phyloP scores from a whole-genome alignment of 116 monocot genomes.

The Iris pallida region DNA sequence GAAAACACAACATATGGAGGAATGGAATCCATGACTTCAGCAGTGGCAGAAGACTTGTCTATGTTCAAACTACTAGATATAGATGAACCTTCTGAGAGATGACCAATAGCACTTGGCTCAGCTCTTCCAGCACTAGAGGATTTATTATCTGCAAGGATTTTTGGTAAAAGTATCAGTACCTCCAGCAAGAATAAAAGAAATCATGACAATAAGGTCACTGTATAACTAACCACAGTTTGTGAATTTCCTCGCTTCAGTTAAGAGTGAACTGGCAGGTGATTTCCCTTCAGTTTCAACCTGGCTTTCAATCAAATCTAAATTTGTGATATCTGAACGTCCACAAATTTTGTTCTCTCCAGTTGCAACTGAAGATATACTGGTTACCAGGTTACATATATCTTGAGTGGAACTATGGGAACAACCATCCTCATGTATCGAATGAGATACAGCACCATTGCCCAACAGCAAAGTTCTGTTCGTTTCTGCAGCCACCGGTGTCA shows the following conservation, averaged over 20 bases:
- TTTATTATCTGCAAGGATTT: conserved; percentile 13
- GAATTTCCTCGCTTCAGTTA: neutral
- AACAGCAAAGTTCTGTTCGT: neutral
- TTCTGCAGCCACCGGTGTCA: neutral
- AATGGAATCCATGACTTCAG: conserved; percentile 2
- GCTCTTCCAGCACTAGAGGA: conserved; percentile 3
- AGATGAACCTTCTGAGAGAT: neutral
- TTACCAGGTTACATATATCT: neutral
- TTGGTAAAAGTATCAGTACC: neutral
- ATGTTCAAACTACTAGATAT: neutral
- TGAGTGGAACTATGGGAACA: neutral
- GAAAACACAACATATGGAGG: conserved; percentile 24
- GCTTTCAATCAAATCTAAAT: conserved; percentile 4
- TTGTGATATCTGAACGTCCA: neutral
- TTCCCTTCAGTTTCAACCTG: neutral
- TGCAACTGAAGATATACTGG: neutral
- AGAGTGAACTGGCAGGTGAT: neutral
- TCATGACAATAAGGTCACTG: neutral
- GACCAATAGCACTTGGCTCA: conserved; percentile 1
- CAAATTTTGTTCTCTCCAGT: conserved; percentile 8
- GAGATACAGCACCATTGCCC: neutral
- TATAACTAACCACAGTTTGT: conserved; percentile 6
- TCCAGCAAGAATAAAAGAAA: neutral
- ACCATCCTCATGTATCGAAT: neutral
- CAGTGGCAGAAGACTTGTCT: neutral